These are phyloP conservation scores for Aspergillus kassunensis DNA, from an alignment of 495 filamentous ascomycete genomes.

Conservation along the genomic window DNA sequence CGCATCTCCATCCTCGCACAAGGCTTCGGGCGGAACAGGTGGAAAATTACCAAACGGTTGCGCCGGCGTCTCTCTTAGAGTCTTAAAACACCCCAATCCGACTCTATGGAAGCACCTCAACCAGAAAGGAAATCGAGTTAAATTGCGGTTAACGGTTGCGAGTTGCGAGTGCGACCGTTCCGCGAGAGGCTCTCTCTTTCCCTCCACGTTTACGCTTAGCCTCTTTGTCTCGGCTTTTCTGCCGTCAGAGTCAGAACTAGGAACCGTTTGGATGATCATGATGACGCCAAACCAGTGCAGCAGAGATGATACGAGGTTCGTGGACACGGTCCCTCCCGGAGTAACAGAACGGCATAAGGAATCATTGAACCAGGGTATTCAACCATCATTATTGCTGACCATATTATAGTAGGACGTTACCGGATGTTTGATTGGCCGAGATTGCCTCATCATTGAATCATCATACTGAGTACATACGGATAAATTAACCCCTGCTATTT, in stretches of 20 bases:
- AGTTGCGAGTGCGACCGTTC: not conserved
- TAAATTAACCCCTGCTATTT: too few species aligned
- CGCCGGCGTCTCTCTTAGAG: constrained; percentile 12
- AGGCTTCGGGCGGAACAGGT: constrained; percentile 18
- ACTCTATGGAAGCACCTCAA: constrained; percentile 12
- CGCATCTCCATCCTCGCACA: constrained; percentile 13
- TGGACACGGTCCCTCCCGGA: constrained; percentile 3
- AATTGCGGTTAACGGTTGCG: constrained; percentile 2
- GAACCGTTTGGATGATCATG: not conserved
- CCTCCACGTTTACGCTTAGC: constrained; percentile 5
- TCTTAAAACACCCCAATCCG: not conserved
- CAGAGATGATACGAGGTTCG: not conserved
- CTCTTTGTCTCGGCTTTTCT: constrained; percentile 6
- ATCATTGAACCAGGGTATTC: too few species aligned
- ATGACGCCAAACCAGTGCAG: not conserved
- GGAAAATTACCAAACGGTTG: constrained; percentile 9
- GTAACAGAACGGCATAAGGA: too few species aligned
- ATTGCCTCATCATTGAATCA: too few species aligned
- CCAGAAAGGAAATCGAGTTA: constrained; percentile 16
- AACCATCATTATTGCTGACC: too few species aligned
- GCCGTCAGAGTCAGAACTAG: not conserved
- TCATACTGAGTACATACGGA: too few species aligned
- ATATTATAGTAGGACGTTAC: too few species aligned
- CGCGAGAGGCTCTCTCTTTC: constrained; percentile 5
- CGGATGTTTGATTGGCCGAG: too few species aligned